These are phyloP conservation scores for Quercus phellos DNA, from an alignment of 331 rosid genomes.

Conservation along the genomic window DNA sequence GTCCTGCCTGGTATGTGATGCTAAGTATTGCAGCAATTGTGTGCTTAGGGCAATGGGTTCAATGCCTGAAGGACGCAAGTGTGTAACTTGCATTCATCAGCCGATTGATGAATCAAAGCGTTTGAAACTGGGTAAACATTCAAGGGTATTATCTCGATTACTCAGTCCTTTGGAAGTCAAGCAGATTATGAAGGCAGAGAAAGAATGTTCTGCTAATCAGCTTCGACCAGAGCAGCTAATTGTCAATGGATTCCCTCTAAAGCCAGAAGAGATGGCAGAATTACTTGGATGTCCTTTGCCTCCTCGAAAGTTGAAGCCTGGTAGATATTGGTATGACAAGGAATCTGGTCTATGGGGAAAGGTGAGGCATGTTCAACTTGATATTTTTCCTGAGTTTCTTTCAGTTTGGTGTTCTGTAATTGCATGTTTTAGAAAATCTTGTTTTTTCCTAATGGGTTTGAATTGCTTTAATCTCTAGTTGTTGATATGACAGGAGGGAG, in stretches of 20 bases:
- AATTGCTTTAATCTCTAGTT: constrained; percentile 14
- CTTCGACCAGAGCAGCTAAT: constrained; percentile 95
- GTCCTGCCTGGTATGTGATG: constrained; percentile 82
- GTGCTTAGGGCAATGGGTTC: constrained; percentile 98
- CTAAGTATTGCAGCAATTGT: constrained; percentile 85
- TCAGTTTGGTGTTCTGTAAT: constrained; percentile 8
- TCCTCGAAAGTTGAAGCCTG: constrained; percentile 86
- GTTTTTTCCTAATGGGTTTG: not conserved
- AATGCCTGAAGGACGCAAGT: constrained; percentile 98
- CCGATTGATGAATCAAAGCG: constrained; percentile 88
- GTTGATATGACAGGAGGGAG: constrained; percentile 71
- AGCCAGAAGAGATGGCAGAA: constrained; percentile 87
- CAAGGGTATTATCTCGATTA: constrained; percentile 74
- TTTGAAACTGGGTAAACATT: constrained; percentile 74
- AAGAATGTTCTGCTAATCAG: constrained; percentile 93
- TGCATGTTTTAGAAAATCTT: not conserved
- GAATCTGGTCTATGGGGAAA: constrained; percentile 98
- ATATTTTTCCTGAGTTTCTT: constrained; percentile 13
- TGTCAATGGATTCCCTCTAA: constrained; percentile 70
- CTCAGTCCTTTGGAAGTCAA: constrained; percentile 96
- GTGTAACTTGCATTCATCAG: constrained; percentile 82
- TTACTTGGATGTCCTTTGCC: constrained; percentile 85
- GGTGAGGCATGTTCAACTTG: constrained; percentile 43
- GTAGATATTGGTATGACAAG: constrained; percentile 98
- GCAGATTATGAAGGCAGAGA: constrained; percentile 97